Evolutionary conservation across 805 yeast genomes (phyloP), one percentile per base, ranked within the genome.

Genomic region (Pachysolen tannophilus): DNA sequence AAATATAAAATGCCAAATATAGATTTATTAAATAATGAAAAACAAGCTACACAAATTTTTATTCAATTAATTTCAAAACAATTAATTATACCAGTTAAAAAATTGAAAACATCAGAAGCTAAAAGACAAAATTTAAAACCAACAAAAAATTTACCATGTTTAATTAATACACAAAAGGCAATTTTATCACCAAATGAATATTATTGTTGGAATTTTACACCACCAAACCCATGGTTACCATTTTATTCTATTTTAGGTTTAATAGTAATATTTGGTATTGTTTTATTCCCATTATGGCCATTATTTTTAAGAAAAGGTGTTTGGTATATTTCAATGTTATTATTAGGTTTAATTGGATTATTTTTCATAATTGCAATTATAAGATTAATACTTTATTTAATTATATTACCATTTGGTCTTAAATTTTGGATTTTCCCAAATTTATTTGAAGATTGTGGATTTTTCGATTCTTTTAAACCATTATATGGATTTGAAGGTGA

Each of bases 221-320:
- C 82, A 33, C 77, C 82, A 19, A 81, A 76, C 47, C 80, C 87
- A 33, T 72, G 56, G 44, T 73, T 82, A 40, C 63, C 73, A 18
- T 41, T 74, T 24, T 77, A 77, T 47, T 80, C 84, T 6, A 69
- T 78, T 3, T 66, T 82, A 44, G 78, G 82, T 19, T 59, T 90
- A 15, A 73, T 71, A 6, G 80, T 73, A 16, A 67, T 82, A 4
- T 75, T 82, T 45, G 65, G 74, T 2, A 53, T 80, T 20, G 75
- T 83, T 24, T 63, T 82, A 50, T 92, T 86, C 78, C 98, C 97
- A 43, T 69, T 92, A 50, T 92, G 98, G 98, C 98, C 98, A 19
- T 51, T 65, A 25, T 75, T 80, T 58, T 78, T 92, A 92, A 79
- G 94, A 55, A 69, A 69, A 37, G 94, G 92, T 28, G 95, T 85